Conservation (phyloP, 805 yeast species). For the Ogataea philodendri region DNA sequence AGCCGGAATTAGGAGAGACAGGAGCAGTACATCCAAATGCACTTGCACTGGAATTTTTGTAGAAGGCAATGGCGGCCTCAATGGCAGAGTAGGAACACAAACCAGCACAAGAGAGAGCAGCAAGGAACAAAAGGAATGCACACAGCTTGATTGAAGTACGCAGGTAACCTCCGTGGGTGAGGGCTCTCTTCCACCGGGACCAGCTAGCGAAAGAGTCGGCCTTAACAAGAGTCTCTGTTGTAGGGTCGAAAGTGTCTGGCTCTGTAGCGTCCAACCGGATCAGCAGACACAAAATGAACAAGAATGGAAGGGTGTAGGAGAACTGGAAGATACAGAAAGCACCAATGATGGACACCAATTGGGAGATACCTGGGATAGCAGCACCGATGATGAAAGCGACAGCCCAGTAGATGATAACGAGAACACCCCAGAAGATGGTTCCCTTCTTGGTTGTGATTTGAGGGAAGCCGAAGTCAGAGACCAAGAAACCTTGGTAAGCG, state of each 20-base stretch:
- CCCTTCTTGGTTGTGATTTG: constrained; percentile 34
- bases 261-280: constrained; percentile 12
- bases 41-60: constrained; percentile 8
- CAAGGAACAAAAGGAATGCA: constrained; percentile 9
- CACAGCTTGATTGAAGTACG: constrained; percentile 8
- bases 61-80: constrained; percentile 13
- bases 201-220: constrained; percentile 8
- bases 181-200: constrained; percentile 12
- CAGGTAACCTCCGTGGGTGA: constrained; percentile 11
- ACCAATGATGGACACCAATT: constrained; percentile 39
- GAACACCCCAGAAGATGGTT: constrained; percentile 35
- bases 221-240: constrained; percentile 6
- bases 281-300: constrained; percentile 13
- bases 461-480: constrained; percentile 36
- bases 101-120: constrained; percentile 15
- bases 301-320: constrained; percentile 44
- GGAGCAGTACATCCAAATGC: constrained; percentile 17
- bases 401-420: constrained; percentile 43
- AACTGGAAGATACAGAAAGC: constrained; percentile 45
- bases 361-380: constrained; percentile 43
- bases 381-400: constrained; percentile 43
- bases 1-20: constrained; percentile 15
- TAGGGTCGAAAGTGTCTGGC: constrained; percentile 12
- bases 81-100: constrained; percentile 16
- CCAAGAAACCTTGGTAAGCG: constrained; percentile 38